Percentiles rank a stretch among this genome's conserved stretches.
These are phyloP conservation scores for Yamadazyma tumulicola DNA, from an alignment of 805 yeast genomes.

Conservation along the genomic window DNA sequence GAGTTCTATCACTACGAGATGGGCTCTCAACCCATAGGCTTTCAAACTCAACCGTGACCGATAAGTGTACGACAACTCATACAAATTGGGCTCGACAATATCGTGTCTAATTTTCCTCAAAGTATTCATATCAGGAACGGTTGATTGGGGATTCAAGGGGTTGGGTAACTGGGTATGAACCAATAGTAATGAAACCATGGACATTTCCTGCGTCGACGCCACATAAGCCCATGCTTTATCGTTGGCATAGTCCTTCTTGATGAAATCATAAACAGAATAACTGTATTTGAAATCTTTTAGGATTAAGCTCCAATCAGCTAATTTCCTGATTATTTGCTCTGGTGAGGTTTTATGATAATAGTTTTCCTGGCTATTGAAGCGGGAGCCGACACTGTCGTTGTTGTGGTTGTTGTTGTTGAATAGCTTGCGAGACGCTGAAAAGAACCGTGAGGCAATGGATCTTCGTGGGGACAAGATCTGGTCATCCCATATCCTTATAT, in stretches of 20 bases:
- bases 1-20: conserved; percentile 68
- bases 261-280: conserved; percentile 74
- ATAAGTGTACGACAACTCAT: conserved; percentile 71
- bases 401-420: conserved; percentile 27
- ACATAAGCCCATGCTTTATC: conserved; percentile 79
- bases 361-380: conserved; percentile 50
- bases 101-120: conserved; percentile 50
- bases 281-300: conserved; percentile 86
- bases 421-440: conserved; percentile 62
- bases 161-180: conserved; percentile 44
- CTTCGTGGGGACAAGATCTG: conserved; percentile 71
- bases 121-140: conserved; percentile 35
- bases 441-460: conserved; percentile 71
- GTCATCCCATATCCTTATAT: conserved; percentile 83
- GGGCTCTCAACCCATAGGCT: conserved; percentile 66
- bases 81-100: conserved; percentile 57
- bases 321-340: conserved; percentile 71
- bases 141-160: conserved; percentile 14
- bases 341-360: conserved; percentile 59
- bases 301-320: conserved; percentile 93
- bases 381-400: conserved; percentile 9
- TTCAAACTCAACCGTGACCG: conserved; percentile 66
- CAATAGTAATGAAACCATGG: conserved; percentile 67
- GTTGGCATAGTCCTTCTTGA: conserved; percentile 70
- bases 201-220: conserved; percentile 88